phyloP scores from a whole-genome alignment of 306 rosid species.

The Crotalaria pallida region DNA sequence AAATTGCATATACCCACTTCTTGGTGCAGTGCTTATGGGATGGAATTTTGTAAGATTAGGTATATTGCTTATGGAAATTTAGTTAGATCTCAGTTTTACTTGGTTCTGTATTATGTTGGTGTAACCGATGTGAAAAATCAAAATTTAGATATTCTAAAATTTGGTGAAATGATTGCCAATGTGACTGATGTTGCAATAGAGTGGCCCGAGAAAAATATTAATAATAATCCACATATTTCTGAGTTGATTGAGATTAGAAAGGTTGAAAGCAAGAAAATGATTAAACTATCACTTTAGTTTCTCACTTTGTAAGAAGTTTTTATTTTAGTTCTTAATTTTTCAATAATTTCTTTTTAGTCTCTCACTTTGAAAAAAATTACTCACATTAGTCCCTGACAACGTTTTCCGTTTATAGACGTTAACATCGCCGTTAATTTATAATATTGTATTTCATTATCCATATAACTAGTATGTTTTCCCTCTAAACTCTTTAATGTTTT shows the following conservation, averaged over 20 bases:
- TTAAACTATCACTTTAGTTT: too few species aligned
- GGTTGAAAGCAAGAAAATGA: too few species aligned
- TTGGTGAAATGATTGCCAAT: conserved; percentile 43
- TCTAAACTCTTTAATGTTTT: too few species aligned
- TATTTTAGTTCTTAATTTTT: too few species aligned
- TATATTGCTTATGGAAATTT: conserved; percentile 3
- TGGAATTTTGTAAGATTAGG: conserved; percentile 95
- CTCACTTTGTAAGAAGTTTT: too few species aligned
- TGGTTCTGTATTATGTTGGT: neutral
- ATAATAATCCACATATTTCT: conserved; percentile 55
- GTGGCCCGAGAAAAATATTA: conserved; percentile 74
- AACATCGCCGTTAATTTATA: too few species aligned
- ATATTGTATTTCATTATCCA: too few species aligned
- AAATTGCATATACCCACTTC: conserved; percentile 94
- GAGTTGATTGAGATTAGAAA: conserved; percentile 73
- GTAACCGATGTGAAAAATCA: neutral
- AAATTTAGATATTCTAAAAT: neutral
- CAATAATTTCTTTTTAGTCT: too few species aligned
- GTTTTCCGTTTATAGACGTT: too few species aligned
- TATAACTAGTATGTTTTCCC: too few species aligned
- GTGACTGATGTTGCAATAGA: conserved; percentile 76
- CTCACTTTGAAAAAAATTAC: too few species aligned
- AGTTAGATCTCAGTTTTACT: neutral
- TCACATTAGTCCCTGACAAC: too few species aligned
- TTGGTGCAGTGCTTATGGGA: conserved; percentile 75